Evolutionary conservation across 257 asterid genomes (phyloP), one percentile per base, ranked within the genome.

Genomic region (Solanum etuberosum): DNA sequence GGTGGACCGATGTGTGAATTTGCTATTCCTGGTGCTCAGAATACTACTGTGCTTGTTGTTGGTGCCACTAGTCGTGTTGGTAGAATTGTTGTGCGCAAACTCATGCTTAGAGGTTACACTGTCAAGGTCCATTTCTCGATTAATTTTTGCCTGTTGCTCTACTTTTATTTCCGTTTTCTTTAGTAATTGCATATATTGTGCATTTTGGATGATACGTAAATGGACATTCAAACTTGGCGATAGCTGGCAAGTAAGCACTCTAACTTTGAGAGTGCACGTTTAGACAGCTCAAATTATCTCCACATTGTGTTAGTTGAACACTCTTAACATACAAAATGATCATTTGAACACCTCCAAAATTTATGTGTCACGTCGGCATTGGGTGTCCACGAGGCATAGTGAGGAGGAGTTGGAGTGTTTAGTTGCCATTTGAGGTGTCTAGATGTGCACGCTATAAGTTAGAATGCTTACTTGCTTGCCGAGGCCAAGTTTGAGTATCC

Each of bases 61-160:
- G 99, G 99, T 65, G 98, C 98, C 77, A 95, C 99, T 90, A 95
- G 99, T 89, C 98, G 99, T 86, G 98, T 97, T 7, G 99, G 99
- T 85, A 94, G 99, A 86, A 91, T 97, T 74, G 97, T 97, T 3
- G 96, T 97, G 71, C 92, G 99, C 13, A 97, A 97, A 90, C 98
- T 97, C 86, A 95, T 97, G 98, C 97, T 97, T 40, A 94, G 99
- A 86, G 99, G 99, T 15, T 97, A 97, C 91, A 88, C 96, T 54
- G 99, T 97, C 77, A 95, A 97, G 98, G 99, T 96, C 83, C 51
- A 25, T 83, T 73, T 88, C 15, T 51, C 38, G 7, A 51, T 51
- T 7, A 18, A 4, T 18, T 51, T 51, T 18, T 6, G 61, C 61
- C 9, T 51, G 23, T 51, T 18, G n/a, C 61, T 51, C 23, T 51